A percentile compares a stretch with the other conserved stretches of the same genome.
Conservation (phyloP, 2,329 filamentous ascomycete genomes). For the Emydomyces testavorans region DNA sequence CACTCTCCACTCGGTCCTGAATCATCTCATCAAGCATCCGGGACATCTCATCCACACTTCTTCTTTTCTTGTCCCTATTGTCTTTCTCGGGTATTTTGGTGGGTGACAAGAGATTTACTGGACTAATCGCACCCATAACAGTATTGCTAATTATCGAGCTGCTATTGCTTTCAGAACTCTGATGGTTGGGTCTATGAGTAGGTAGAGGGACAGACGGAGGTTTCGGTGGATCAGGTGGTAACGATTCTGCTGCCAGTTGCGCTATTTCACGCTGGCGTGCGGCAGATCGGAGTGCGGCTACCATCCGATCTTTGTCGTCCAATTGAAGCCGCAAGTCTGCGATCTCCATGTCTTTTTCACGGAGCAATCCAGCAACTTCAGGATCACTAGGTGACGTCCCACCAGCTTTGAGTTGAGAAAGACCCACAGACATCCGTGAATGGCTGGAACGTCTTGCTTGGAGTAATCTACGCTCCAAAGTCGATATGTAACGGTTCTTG, state of each 20-base stretch:
- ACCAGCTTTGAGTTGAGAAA: conserved; percentile 47
- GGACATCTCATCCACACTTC: conserved; percentile 84
- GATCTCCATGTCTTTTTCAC: conserved; percentile 88
- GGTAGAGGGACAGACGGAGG: conserved; percentile 14
- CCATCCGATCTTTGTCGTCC: conserved; percentile 92
- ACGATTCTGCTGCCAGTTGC: conserved; percentile 42
- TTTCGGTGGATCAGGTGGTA: conserved; percentile 22
- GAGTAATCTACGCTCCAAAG: conserved; percentile 79
- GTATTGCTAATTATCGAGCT: conserved; percentile 18
- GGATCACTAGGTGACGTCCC: conserved; percentile 69
- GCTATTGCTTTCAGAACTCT: conserved; percentile 24
- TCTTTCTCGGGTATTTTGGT: conserved; percentile 23
- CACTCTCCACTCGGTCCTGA: conserved; percentile 68
- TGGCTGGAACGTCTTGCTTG: conserved; percentile 86
- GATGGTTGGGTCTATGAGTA: conserved; percentile 18
- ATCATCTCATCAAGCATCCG: conserved; percentile 95
- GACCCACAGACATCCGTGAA: conserved; percentile 67
- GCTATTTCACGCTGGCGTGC: conserved; percentile 76
- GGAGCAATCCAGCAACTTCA: conserved; percentile 58
- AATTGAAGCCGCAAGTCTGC: conserved; percentile 76
- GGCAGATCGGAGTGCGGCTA: conserved; percentile 71
- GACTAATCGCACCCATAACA: conserved; percentile 17
- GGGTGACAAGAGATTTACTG: conserved; percentile 23
- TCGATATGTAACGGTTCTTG: conserved; percentile 92
- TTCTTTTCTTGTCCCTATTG: conserved; percentile 43